phyloP scores from a whole-genome alignment of 768 basidiomycete species.

The Phaeotremella fagi region DNA sequence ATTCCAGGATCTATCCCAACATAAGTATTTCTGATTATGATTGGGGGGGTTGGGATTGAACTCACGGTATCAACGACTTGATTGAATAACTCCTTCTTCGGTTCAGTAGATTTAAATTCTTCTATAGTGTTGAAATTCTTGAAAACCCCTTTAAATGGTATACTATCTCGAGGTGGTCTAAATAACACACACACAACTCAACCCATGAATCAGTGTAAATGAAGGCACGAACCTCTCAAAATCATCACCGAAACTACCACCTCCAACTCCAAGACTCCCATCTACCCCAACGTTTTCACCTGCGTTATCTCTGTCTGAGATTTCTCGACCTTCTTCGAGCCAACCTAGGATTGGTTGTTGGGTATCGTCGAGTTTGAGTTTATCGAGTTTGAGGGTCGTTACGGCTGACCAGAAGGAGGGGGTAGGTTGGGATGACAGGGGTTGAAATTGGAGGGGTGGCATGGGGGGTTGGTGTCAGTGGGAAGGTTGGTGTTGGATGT shows the following conservation, averaged over 20 bases:
- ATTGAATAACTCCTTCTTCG: constrained; percentile 84
- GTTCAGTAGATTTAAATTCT: constrained; percentile 74
- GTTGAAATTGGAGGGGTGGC: constrained; percentile 72
- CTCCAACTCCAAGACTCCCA: constrained; percentile 41
- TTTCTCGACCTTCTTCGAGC: constrained; percentile 65
- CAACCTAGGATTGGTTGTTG: constrained; percentile 61
- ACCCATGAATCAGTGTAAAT: too few species aligned
- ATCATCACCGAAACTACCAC: constrained; percentile 33
- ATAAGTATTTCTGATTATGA: not conserved
- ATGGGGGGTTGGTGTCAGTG: too few species aligned
- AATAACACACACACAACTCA: too few species aligned
- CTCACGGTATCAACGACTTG: constrained; percentile 62
- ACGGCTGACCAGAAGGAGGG: constrained; percentile 92
- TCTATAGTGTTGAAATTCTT: constrained; percentile 98
- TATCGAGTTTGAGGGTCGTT: constrained; percentile 82
- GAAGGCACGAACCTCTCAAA: constrained; percentile 28
- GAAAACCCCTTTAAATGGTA: constrained; percentile 59
- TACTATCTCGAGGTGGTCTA: constrained; percentile 16
- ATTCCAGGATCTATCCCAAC: constrained; percentile 23
- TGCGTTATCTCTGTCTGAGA: constrained; percentile 62
- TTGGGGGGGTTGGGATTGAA: not conserved
- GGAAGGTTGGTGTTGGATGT: too few species aligned
- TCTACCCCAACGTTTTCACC: constrained; percentile 59
- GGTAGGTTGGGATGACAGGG: constrained; percentile 78
- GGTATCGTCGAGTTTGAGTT: constrained; percentile 73